Evolutionary conservation across 164 flowering plant species (phyloP).

Genomic region (Taxillus chinensis): DNA sequence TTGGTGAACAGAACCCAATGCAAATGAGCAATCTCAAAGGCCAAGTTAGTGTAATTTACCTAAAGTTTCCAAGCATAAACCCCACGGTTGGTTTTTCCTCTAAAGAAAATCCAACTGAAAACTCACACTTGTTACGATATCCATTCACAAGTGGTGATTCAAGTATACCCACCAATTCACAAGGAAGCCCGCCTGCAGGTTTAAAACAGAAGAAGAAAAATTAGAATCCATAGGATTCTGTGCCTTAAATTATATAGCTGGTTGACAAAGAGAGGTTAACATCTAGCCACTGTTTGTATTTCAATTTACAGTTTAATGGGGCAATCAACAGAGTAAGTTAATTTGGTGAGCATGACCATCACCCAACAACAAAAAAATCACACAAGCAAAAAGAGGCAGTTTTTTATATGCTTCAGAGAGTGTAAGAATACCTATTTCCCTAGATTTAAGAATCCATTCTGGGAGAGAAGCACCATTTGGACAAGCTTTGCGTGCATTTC

Average conservation of each 20-base stretch:
- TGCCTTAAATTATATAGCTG: too few species aligned
- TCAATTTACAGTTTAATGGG: too few species aligned
- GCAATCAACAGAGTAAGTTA: too few species aligned
- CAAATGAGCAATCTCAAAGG: background rate
- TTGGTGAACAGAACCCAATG: background rate
- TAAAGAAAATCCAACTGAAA: constrained; percentile 75
- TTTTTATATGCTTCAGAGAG: background rate
- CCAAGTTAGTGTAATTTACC: constrained; percentile 32
- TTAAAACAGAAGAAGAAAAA: constrained; percentile 1
- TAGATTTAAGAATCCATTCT: constrained; percentile 79
- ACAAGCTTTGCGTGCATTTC: constrained; percentile 91
- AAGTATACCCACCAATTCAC: constrained; percentile 74
- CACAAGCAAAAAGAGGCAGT: too few species aligned
- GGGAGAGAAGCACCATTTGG: constrained; percentile 69
- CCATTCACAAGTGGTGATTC: constrained; percentile 82
- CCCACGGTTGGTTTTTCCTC: constrained; percentile 79
- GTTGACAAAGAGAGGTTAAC: too few species aligned
- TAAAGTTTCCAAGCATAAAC: constrained; percentile 89
- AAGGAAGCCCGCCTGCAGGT: constrained; percentile 85
- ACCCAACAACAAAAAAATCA: too few species aligned
- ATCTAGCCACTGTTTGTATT: too few species aligned
- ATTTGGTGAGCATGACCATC: too few species aligned
- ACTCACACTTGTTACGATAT: constrained; percentile 94
- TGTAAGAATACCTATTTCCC: constrained; percentile 52
- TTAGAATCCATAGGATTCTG: too few species aligned